Base-by-base conservation (phyloP, 768 basidiomycete species). In the Royoungia palumana region DNA sequence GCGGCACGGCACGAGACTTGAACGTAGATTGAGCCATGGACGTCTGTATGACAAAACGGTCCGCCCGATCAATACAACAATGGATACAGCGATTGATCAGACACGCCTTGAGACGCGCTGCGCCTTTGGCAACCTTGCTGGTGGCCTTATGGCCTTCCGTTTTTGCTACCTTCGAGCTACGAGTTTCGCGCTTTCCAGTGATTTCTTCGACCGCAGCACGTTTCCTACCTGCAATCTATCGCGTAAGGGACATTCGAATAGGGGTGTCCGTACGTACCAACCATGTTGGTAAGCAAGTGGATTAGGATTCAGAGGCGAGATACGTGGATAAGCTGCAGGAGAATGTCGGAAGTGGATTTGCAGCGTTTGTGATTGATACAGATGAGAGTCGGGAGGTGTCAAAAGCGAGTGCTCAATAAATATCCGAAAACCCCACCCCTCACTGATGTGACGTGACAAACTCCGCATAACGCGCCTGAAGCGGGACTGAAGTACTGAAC, bases 1-100 rank as follows among this genome's bases (percentile, higher is more conserved):
- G 65, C 3, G 89, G 87, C 14, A 81, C 66, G 8, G 88, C 89
- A 47, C 76, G 76, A n/a, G 74, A 67, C 57, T 78, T 82, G 72
- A 89, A 89, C 10, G 69, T 62, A 2, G 77, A 68, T 1, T 75
- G 69, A 5, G 78, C 66, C 38, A 83, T 62, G 32, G 70, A 70
- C 0, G 74, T 64, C 79, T 82, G 60, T 17, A 44, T 41, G 13
- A 30, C 32, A 24, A 32, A 35, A 35, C 24, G 13, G 41, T 37
- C 20, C 13, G 20, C 40, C 32, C 39, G 43, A 41, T 42, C 41
- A 42, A 35, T 1, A 42, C 36, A 19, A 34, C 6, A 24, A 21
- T 30, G 13, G 22, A 32, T 6, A 52, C 9, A 13, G 20, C 16
- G 21, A 27, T 25, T 21, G 35, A 35, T 41, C 25, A 16, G 36